Conservation (phyloP, 2,329 filamentous ascomycete species). For the Grosmannia penicillata region DNA sequence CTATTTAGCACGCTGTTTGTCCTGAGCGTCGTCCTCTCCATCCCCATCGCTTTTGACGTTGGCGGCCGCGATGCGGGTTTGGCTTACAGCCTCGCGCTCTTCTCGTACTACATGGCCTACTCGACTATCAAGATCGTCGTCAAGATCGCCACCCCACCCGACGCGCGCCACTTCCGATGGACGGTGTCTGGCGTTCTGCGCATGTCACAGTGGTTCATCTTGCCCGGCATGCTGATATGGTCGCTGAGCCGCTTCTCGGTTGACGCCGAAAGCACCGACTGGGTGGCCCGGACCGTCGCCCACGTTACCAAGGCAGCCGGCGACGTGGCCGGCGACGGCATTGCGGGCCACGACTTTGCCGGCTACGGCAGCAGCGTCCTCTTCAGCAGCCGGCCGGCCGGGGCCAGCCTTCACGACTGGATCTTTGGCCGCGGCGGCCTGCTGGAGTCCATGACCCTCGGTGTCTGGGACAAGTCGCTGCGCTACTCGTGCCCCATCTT, state of each 20-base stretch:
- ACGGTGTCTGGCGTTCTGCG: constrained; percentile 54
- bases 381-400: constrained; percentile 19
- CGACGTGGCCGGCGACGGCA: not conserved
- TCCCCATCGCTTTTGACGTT: constrained; percentile 95
- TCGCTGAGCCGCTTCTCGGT: constrained; percentile 89
- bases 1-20: constrained; percentile 75
- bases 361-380: not conserved
- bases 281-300: constrained; percentile 12
- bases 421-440: constrained; percentile 76
- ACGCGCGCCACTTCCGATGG: constrained; percentile 59
- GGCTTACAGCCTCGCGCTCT: constrained; percentile 81
- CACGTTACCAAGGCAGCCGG: constrained; percentile 6
- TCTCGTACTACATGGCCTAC: constrained; percentile 81
- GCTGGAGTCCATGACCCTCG: constrained; percentile 65
- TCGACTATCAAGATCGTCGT: constrained; percentile 58
- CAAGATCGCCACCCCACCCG: constrained; percentile 41
- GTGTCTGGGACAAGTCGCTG: constrained; percentile 77
- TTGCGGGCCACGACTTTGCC: not conserved
- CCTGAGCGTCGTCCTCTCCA: constrained; percentile 82
- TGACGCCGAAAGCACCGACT: constrained; percentile 44
- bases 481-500: constrained; percentile 88
- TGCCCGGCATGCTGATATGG: constrained; percentile 84
- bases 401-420: constrained; percentile 65
- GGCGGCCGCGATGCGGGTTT: constrained; percentile 88
- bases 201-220: constrained; percentile 70